Evolutionary conservation across 768 basidiomycete genomes (phyloP).

Genomic region (Chalciporus chontae): DNA sequence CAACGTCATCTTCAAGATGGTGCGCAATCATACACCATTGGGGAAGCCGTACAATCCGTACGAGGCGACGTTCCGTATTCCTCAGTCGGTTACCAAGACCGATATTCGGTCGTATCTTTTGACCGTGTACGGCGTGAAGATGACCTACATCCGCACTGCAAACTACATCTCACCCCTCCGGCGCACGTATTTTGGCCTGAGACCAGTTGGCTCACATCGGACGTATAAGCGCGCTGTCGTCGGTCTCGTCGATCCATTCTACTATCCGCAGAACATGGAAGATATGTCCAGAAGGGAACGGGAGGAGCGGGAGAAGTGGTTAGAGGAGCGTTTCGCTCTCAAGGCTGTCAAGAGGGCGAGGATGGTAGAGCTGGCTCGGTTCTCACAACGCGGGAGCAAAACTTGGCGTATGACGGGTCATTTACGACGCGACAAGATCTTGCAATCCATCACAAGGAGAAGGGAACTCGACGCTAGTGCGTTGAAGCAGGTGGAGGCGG

Average conservation of each 20-base stretch:
- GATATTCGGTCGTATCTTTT: constrained; percentile 84
- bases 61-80: constrained; percentile 91
- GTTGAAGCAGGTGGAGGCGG: constrained; percentile 35
- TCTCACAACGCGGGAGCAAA: constrained; percentile 35
- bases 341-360: constrained; percentile 35
- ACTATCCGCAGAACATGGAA: constrained; percentile 79
- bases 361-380: constrained; percentile 32
- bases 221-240: constrained; percentile 92
- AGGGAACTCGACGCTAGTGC: constrained; percentile 41
- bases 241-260: constrained; percentile 89
- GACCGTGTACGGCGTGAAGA: constrained; percentile 82
- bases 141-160: constrained; percentile 95
- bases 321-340: constrained; percentile 57
- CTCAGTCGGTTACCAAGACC: constrained; percentile 87
- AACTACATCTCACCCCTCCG: constrained; percentile 67
- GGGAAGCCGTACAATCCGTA: constrained; percentile 89
- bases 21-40: constrained; percentile 74
- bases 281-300: constrained; percentile 66
- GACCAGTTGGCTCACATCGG: constrained; percentile 36
- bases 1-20: constrained; percentile 77
- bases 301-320: constrained; percentile 51
- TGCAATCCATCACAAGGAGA: constrained; percentile 47
- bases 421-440: constrained; percentile 46
- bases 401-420: constrained; percentile 40
- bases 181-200: constrained; percentile 26